These are phyloP conservation scores for Cystobasidiaceae sp. DNA, from an alignment of 1,284 basidiomycete species.

Conservation along the genomic window DNA sequence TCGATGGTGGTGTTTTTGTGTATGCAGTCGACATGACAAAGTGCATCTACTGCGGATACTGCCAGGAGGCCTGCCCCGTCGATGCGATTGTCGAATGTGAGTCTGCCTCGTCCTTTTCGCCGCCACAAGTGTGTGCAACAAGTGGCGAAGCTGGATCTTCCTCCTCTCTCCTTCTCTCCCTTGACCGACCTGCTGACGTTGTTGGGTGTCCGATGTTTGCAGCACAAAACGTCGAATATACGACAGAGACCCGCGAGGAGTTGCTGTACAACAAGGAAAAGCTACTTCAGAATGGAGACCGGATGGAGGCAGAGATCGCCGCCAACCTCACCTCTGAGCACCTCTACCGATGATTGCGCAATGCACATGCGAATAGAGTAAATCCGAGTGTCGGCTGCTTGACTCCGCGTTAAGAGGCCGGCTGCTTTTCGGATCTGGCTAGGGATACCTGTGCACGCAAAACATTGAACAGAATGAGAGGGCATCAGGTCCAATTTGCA, in stretches of 20 bases:
- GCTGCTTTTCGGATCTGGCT: too few species aligned
- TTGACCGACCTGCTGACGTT: neutral
- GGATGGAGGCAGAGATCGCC: slow-evolving; percentile 92
- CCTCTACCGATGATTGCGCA: slow-evolving; percentile 43
- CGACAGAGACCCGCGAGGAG: slow-evolving; percentile 94
- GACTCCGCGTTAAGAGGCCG: too few species aligned
- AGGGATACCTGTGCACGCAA: too few species aligned
- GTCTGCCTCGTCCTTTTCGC: too few species aligned
- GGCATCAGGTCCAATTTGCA: too few species aligned
- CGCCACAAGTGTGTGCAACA: too few species aligned
- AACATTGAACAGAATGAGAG: too few species aligned
- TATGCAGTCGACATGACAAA: slow-evolving; percentile 48
- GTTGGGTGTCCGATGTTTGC: slow-evolving; percentile 28
- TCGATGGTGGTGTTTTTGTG: neutral
- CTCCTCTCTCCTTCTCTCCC: too few species aligned
- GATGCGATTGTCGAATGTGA: slow-evolving; percentile 98
- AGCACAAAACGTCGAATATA: slow-evolving; percentile 85
- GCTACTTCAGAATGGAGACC: slow-evolving; percentile 53
- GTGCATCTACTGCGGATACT: slow-evolving; percentile 78
- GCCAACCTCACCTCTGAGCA: slow-evolving; percentile 72
- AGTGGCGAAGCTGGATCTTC: too few species aligned
- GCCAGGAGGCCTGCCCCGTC: slow-evolving; percentile 96
- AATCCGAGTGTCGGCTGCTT: too few species aligned
- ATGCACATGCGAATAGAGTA: too few species aligned
- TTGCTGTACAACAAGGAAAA: slow-evolving; percentile 92